Percentiles rank a stretch among this genome's conserved stretches.
phyloP scores from a whole-genome alignment of 2,329 filamentous ascomycete species.

The Aulographum hederae region DNA sequence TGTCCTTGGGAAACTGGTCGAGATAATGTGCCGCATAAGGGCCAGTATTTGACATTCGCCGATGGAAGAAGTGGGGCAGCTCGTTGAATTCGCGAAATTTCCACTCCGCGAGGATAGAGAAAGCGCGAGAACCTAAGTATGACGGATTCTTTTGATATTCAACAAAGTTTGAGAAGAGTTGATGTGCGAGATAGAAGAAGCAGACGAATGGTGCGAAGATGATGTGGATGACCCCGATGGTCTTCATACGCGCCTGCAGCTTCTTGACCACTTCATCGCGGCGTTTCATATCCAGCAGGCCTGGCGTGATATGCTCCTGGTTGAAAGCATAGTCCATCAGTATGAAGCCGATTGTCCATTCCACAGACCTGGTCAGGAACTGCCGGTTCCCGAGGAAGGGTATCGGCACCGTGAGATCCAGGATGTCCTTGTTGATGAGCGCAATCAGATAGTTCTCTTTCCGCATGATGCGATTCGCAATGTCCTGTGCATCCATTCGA shows the following conservation, averaged over 20 bases:
- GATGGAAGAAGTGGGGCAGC: constrained; percentile 76
- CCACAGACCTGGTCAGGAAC: constrained; percentile 73
- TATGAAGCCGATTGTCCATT: constrained; percentile 82
- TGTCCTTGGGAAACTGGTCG: constrained; percentile 90
- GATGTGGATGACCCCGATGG: constrained; percentile 73
- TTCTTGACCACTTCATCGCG: constrained; percentile 62
- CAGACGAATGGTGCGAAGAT: no score
- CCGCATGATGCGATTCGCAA: constrained; percentile 91
- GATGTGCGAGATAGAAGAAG: constrained; percentile 73
- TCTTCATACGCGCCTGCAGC: constrained; percentile 58
- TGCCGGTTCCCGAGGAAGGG: constrained; percentile 67
- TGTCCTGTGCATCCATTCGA: constrained; percentile 86
- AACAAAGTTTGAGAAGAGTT: constrained; percentile 80
- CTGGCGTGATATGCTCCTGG: constrained; percentile 64
- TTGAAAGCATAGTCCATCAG: constrained; percentile 93
- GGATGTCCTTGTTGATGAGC: constrained; percentile 88
- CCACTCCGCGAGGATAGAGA: constrained; percentile 89
- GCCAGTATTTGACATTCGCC: constrained; percentile 83
- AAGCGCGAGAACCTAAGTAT: constrained; percentile 71
- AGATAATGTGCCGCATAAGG: constrained; percentile 85
- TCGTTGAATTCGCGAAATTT: constrained; percentile 99
- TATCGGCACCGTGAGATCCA: constrained; percentile 71
- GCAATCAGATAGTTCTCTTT: constrained; percentile 95
- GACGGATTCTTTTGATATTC: constrained; percentile 92
- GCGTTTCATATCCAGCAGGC: constrained; percentile 71